A percentile compares a stretch with the other conserved stretches of the same genome.
These are phyloP conservation scores for Pleurotus pulmonarius DNA, from an alignment of 768 basidiomycete genomes.

Conservation along the genomic window DNA sequence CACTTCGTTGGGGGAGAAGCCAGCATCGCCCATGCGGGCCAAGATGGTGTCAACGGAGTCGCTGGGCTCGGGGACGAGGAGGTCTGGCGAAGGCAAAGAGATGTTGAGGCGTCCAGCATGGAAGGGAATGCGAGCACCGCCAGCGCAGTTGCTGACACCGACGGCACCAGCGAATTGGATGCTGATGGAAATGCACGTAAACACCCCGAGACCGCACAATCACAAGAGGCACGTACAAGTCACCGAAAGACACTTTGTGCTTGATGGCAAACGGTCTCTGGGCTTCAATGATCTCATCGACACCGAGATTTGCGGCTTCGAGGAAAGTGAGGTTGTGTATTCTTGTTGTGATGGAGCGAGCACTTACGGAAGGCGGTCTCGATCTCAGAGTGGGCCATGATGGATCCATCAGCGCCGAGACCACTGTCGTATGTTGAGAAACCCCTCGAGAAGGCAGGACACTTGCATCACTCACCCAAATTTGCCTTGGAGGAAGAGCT, in stretches of 20 bases:
- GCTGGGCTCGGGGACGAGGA: constrained; percentile 6
- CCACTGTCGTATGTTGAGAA: constrained; percentile 7
- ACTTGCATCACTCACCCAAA: constrained; percentile 15
- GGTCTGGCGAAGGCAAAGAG: constrained; percentile 4
- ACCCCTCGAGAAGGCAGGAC: not conserved
- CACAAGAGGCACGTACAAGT: constrained; percentile 22
- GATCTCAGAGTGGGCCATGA: constrained; percentile 20
- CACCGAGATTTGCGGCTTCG: constrained; percentile 19
- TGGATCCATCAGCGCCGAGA: constrained; percentile 21
- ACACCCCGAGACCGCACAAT: not conserved
- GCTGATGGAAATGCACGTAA: constrained; percentile 7
- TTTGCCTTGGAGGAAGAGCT: constrained; percentile 15
- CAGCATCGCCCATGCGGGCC: constrained; percentile 14
- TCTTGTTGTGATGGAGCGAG: not conserved
- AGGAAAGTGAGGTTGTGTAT: no score
- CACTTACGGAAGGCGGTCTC: constrained; percentile 19
- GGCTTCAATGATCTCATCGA: constrained; percentile 28
- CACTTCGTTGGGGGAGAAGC: constrained; percentile 13
- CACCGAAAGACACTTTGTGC: constrained; percentile 29
- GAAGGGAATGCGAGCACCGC: constrained; percentile 7
- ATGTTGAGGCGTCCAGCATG: constrained; percentile 3
- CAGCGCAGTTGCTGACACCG: constrained; percentile 22
- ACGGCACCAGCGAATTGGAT: constrained; percentile 33
- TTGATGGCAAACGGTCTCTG: constrained; percentile 25
- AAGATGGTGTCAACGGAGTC: constrained; percentile 13